A percentile compares a stretch with the other conserved stretches of the same genome.
These are phyloP conservation scores for Russula ochroleuca DNA, from an alignment of 768 basidiomycete species.

Conservation along the genomic window DNA sequence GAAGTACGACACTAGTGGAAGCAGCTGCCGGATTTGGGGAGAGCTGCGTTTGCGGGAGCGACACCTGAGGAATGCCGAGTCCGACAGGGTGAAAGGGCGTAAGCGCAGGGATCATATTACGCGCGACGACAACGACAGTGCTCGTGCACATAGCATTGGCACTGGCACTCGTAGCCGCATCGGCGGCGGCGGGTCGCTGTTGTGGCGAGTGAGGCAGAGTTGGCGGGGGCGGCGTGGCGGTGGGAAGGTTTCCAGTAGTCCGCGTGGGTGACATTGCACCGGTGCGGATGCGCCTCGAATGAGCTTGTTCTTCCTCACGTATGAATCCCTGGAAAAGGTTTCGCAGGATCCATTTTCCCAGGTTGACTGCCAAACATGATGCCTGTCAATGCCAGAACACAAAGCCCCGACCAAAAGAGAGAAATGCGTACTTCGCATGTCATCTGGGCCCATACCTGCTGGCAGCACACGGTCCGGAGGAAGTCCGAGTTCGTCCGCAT, in stretches of 20 bases:
- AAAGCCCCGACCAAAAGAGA: background rate
- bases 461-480: conserved; percentile 31
- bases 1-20: background rate
- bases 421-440: conserved; percentile 64
- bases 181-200: background rate
- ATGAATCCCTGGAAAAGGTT: conserved; percentile 82
- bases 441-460: conserved; percentile 64
- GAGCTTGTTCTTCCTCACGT: conserved; percentile 53
- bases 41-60: conserved; percentile 20
- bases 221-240: conserved; percentile 9
- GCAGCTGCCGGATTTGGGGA: conserved; percentile 26
- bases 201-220: conserved; percentile 9
- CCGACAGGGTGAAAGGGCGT: conserved; percentile 45
- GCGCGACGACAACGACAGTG: conserved; percentile 48
- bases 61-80: conserved; percentile 3
- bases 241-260: background rate
- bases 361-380: conserved; percentile 56
- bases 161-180: conserved; percentile 6
- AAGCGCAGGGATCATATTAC: conserved; percentile 60
- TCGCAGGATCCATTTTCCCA: conserved; percentile 86
- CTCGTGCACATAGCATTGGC: conserved; percentile 34
- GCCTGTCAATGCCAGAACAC: background rate
- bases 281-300: conserved; percentile 29
- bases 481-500: conserved; percentile 86
- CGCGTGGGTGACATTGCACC: background rate